Conservation (phyloP, 441 rosid species). For the Populus hybrid region DNA sequence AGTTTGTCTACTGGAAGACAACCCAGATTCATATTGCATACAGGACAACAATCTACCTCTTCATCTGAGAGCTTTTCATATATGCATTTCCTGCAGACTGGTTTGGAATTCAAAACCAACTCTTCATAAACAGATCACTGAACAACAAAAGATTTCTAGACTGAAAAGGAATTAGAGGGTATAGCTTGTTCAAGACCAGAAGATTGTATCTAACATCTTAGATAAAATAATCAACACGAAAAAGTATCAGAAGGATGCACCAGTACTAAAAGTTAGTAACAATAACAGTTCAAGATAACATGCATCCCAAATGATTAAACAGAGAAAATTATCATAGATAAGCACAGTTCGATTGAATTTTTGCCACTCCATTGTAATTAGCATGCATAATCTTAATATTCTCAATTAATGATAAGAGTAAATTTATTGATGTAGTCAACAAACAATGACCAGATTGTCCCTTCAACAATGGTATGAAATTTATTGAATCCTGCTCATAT, state of each 20-base stretch:
- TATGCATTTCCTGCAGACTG: constrained; percentile 81
- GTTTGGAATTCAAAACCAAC: constrained; percentile 19
- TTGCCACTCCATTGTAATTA: background rate
- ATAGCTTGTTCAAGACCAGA: background rate
- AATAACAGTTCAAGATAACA: background rate
- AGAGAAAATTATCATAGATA: background rate
- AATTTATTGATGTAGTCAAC: background rate
- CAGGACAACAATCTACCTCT: constrained; percentile 64
- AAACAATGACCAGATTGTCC: background rate
- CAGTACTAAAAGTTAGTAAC: background rate
- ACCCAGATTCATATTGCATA: constrained; percentile 64
- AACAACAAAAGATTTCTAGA: background rate
- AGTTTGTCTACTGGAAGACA: constrained; percentile 63
- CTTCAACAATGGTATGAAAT: background rate
- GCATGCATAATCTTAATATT: background rate
- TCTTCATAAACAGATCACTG: constrained; percentile 14
- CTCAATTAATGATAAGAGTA: background rate
- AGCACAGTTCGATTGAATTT: background rate
- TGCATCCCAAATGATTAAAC: background rate
- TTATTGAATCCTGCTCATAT: background rate
- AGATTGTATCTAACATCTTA: background rate
- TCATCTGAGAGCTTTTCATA: constrained; percentile 65
- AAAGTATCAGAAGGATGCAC: background rate
- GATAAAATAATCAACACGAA: background rate
- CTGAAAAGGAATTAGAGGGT: background rate